phyloP scores from a whole-genome alignment of 768 basidiomycete species.

The Guyanaporus albipodus region DNA sequence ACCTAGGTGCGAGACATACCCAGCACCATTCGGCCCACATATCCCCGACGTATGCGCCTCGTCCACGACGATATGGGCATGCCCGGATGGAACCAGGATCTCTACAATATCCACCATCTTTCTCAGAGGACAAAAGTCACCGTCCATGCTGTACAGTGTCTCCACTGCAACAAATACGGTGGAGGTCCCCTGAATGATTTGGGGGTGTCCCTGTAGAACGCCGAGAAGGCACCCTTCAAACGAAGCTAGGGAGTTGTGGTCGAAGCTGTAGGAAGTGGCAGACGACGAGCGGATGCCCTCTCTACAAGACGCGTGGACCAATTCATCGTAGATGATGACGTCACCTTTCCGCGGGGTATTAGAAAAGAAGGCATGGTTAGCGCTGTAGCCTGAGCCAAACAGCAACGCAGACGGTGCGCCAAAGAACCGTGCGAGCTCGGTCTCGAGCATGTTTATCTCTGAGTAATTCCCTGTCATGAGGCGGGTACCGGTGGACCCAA shows the following conservation, averaged over 20 bases:
- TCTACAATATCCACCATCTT: constrained; percentile 40
- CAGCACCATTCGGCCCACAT: constrained; percentile 44
- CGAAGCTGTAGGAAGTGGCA: constrained; percentile 32
- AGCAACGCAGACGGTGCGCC: constrained; percentile 41
- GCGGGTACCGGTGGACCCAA: constrained; percentile 50
- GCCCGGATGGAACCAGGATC: constrained; percentile 32
- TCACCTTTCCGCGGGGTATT: constrained; percentile 44
- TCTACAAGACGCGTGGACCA: constrained; percentile 49
- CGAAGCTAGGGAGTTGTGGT: constrained; percentile 41
- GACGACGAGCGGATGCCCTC: constrained; percentile 46
- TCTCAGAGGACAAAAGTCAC: constrained; percentile 45
- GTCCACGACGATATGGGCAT: constrained; percentile 47
- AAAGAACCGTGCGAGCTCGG: constrained; percentile 7
- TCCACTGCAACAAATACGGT: constrained; percentile 49
- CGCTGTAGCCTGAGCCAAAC: constrained; percentile 52
- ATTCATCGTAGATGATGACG: constrained; percentile 49
- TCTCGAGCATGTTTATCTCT: constrained; percentile 16
- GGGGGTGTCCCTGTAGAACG: constrained; percentile 23
- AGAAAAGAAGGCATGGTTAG: constrained; percentile 48
- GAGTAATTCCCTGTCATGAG: constrained; percentile 38
- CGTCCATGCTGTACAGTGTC: constrained; percentile 60
- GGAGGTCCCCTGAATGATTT: constrained; percentile 20
- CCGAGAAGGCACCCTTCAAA: constrained; percentile 30
- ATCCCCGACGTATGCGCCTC: constrained; percentile 57
- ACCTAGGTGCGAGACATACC: constrained; percentile 38